phyloP scores from a whole-genome alignment of 345 rosid genomes.

The Bruguiera parviflora region DNA sequence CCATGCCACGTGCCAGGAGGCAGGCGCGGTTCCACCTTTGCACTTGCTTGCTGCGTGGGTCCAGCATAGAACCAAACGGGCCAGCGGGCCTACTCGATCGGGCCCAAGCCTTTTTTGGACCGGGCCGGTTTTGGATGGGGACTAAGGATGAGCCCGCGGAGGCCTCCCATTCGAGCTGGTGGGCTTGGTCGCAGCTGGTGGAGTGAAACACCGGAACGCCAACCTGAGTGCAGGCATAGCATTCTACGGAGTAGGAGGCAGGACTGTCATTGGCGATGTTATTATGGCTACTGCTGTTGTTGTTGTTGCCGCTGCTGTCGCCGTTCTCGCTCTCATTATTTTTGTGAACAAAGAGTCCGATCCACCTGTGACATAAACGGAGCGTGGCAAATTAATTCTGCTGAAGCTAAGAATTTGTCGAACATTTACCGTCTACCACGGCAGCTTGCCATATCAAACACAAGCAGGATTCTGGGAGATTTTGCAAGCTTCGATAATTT shows the following conservation, averaged over 20 bases:
- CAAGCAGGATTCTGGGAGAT: too few species aligned
- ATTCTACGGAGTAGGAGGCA: slow-evolving; percentile 52
- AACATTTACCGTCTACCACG: too few species aligned
- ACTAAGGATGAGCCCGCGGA: slow-evolving; percentile 88
- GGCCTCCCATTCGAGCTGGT: slow-evolving; percentile 94
- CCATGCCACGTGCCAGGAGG: slow-evolving; percentile 71
- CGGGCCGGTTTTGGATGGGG: slow-evolving; percentile 53
- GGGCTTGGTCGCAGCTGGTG: slow-evolving; percentile 84
- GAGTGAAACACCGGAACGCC: slow-evolving; percentile 94
- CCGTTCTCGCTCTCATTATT: background rate
- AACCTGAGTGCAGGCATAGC: slow-evolving; percentile 90
- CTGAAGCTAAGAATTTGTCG: background rate
- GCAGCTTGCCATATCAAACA: too few species aligned
- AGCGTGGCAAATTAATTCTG: background rate
- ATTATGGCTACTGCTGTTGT: slow-evolving; percentile 11
- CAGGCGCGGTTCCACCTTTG: slow-evolving; percentile 70
- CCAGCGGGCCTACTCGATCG: slow-evolving; percentile 25
- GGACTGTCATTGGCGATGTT: slow-evolving; percentile 30
- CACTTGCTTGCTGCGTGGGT: slow-evolving; percentile 70
- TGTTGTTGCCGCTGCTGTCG: background rate
- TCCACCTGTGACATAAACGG: slow-evolving; percentile 34
- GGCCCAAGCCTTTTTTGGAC: slow-evolving; percentile 7
- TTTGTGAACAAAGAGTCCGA: slow-evolving; percentile 22
- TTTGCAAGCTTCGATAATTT: too few species aligned
- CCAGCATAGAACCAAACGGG: slow-evolving; percentile 40